Percentiles rank a stretch among this genome's conserved stretches.
These are phyloP conservation scores for Cucumis hystrix DNA, from an alignment of 306 rosid species.

Conservation along the genomic window DNA sequence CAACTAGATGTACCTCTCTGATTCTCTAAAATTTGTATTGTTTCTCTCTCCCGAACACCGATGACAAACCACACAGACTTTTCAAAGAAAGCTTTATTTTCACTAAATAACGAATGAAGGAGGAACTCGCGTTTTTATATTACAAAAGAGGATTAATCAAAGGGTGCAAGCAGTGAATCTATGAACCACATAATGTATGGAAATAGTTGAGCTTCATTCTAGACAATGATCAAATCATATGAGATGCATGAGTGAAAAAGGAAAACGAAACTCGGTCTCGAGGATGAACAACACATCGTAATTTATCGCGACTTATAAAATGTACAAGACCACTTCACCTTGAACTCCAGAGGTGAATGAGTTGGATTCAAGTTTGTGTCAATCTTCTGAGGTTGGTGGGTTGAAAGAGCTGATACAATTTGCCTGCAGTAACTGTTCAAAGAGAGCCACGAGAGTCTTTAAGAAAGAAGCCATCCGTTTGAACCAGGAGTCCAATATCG, in stretches of 20 bases:
- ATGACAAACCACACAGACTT: too few relatives aligned
- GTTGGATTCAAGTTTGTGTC: slow-evolving; percentile 11
- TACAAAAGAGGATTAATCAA: not conserved
- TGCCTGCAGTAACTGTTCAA: slow-evolving; percentile 19
- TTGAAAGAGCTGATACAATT: slow-evolving; percentile 38
- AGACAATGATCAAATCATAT: not conserved
- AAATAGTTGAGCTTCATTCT: not conserved
- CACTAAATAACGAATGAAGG: too few relatives aligned
- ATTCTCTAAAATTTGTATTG: too few relatives aligned
- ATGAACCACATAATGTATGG: too few relatives aligned
- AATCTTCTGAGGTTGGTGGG: slow-evolving; percentile 21
- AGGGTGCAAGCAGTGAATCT: not conserved
- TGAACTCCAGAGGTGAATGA: not conserved
- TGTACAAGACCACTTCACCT: not conserved
- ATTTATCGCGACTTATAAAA: not conserved
- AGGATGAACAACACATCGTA: not conserved
- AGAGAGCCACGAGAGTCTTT: slow-evolving; percentile 37
- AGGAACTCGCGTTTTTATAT: not conserved
- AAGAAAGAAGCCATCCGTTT: slow-evolving; percentile 43
- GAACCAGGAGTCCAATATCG: slow-evolving; percentile 46
- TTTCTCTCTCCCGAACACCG: too few relatives aligned
- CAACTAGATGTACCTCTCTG: too few relatives aligned
- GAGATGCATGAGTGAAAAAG: not conserved
- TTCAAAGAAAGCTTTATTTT: too few relatives aligned
- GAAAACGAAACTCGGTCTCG: not conserved